Evolutionary conservation across 2,329 filamentous ascomycete genomes (phyloP), one percentile per base, ranked within the genome.

Genomic region (Phyllosticta ampelicida): DNA sequence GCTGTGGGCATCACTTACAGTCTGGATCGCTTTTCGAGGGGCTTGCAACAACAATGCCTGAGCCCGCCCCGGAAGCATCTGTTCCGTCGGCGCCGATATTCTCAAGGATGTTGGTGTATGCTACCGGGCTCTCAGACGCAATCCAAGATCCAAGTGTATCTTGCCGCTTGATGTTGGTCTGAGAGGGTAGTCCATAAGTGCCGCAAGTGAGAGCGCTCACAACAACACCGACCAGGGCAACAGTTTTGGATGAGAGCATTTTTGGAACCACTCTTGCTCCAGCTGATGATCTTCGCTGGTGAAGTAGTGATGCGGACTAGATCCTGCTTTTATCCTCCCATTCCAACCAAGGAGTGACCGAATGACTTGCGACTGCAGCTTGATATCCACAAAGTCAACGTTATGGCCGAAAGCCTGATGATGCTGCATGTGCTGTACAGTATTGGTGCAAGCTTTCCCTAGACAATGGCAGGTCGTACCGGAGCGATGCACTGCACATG

Each of bases 31-130:
- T 60, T 26, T 66, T 70, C n/a, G 71, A 74, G 3, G 75, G 75
- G 56, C 74, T 76, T 18, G 75, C 74, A 36, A 77, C 65, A 1
- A 76, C 73, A 5, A 71, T 71, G 18, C 75, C 75, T 13, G 66
- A 63, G 2, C 64, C 70, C 2, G 71, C 73, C 16, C 57, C 57
- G 1, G 53, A 20, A 13, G 26, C 57, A 16, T 55, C 54, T 3
- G 57, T 44, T 6, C 57, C 57, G n/a, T 59, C 57, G 5, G 49
- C 13, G 4, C 57, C 57, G 13, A 59, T 59, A 16, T 59, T 59
- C 5, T 54, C 53, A 20, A 59, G 53, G 10, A 59, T 29, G n/a
- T 53, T 51, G 9, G 21, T 28, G 23, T 55, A 55, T 3, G 57
- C 57, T 16, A 59, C 55, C 4, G 57, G 48, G 11, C 53, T 59